Percentiles rank a stretch among this genome's conserved stretches.
Evolutionary conservation across 2,329 filamentous ascomycete genomes (phyloP).

Genomic region (Neodidymelliopsis sp.): DNA sequence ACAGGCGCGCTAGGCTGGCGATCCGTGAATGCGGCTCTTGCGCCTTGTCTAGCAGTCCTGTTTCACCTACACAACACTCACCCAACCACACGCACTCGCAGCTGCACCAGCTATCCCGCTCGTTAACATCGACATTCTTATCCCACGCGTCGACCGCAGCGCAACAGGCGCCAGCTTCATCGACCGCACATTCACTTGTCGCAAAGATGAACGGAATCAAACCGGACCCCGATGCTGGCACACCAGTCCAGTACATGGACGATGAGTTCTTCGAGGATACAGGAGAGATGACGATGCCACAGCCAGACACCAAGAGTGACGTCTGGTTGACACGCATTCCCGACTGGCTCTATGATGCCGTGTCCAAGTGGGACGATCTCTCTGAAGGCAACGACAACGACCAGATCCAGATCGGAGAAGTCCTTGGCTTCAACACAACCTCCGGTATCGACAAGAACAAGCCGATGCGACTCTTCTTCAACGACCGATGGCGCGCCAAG

Average conservation of each 20-base stretch:
- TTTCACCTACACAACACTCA: background rate
- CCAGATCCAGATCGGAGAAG: conserved; percentile 48
- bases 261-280: conserved; percentile 55
- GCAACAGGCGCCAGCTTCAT: conserved; percentile 10
- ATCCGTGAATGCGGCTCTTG: conserved; percentile 13
- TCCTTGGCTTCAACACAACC: conserved; percentile 39
- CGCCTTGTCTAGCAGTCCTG: background rate
- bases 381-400: conserved; percentile 49
- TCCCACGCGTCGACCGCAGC: too few relatives aligned
- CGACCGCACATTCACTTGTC: conserved; percentile 8
- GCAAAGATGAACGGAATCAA: conserved; percentile 51
- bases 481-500: conserved; percentile 70
- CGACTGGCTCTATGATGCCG: conserved; percentile 49
- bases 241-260: conserved; percentile 46
- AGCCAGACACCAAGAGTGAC: conserved; percentile 33
- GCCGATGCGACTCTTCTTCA: conserved; percentile 73
- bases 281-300: conserved; percentile 51
- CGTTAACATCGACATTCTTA: conserved; percentile 4
- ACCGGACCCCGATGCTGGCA: conserved; percentile 45
- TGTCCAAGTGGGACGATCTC: conserved; percentile 46
- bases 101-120: background rate
- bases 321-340: conserved; percentile 51
- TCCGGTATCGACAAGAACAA: conserved; percentile 36
- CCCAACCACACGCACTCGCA: background rate
- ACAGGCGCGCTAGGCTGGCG: conserved; percentile 7